These are phyloP conservation scores for Fusarium pseudonygamai DNA, from an alignment of 2,329 filamentous ascomycete species.

Conservation along the genomic window DNA sequence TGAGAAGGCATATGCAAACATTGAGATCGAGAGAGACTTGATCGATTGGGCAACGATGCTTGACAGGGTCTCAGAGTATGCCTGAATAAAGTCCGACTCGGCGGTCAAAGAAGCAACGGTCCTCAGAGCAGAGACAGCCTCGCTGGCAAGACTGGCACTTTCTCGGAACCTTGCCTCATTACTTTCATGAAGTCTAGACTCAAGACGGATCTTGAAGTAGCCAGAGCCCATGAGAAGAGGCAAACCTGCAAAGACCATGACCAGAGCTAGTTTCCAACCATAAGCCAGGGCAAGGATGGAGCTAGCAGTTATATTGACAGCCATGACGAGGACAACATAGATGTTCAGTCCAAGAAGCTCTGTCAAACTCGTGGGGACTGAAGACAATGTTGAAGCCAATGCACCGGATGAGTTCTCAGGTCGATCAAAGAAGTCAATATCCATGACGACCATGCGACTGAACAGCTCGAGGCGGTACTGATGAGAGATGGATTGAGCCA, in stretches of 20 bases:
- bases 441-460: slow-evolving; percentile 46
- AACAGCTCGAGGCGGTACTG: slow-evolving; percentile 45
- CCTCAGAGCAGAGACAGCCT: slow-evolving; percentile 56
- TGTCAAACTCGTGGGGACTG: slow-evolving; percentile 52
- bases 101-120: slow-evolving; percentile 54
- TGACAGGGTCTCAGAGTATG: slow-evolving; percentile 48
- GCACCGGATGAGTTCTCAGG: slow-evolving; percentile 48
- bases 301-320: slow-evolving; percentile 52
- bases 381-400: slow-evolving; percentile 45
- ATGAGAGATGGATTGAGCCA: slow-evolving; percentile 31
- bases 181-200: slow-evolving; percentile 50
- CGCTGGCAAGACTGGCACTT: slow-evolving; percentile 57
- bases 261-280: slow-evolving; percentile 57
- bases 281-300: slow-evolving; percentile 52
- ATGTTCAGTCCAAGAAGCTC: slow-evolving; percentile 58
- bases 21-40: slow-evolving; percentile 5
- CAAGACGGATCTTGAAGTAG: slow-evolving; percentile 55
- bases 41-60: slow-evolving; percentile 33
- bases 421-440: slow-evolving; percentile 54
- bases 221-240: slow-evolving; percentile 53
- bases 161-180: slow-evolving; percentile 49
- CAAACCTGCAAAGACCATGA: slow-evolving; percentile 54
- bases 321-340: slow-evolving; percentile 52
- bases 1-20: slow-evolving; percentile 24
- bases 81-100: slow-evolving; percentile 47